A percentile compares a stretch with the other conserved stretches of the same genome.
Evolutionary conservation across 2,329 filamentous ascomycete genomes (phyloP).

Genomic region (Parastagonospora nodorum): DNA sequence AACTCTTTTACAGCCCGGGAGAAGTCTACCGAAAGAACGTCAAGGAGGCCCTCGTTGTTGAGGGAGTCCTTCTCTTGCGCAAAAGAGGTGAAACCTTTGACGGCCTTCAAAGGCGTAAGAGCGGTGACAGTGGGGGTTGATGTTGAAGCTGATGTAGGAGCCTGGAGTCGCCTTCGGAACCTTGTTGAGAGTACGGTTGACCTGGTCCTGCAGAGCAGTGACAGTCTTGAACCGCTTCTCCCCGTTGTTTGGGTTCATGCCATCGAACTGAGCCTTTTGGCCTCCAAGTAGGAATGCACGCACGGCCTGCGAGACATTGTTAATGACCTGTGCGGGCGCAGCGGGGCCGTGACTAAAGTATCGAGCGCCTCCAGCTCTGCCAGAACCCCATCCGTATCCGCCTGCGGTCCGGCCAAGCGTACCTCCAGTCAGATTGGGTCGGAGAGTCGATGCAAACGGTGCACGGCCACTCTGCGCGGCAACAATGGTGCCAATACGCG

Average conservation of each 20-base stretch:
- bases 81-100: conserved; percentile 57
- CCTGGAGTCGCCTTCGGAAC: conserved; percentile 67
- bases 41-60: conserved; percentile 81
- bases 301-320: conserved; percentile 93
- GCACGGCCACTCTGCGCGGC: conserved; percentile 72
- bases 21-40: conserved; percentile 86
- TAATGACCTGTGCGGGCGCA: conserved; percentile 84
- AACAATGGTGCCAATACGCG: conserved; percentile 61
- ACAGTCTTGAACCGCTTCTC: conserved; percentile 80
- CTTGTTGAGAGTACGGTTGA: conserved; percentile 68
- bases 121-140: conserved; percentile 92
- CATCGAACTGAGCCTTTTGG: conserved; percentile 85
- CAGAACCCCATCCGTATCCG: conserved; percentile 80
- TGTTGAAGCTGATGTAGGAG: conserved; percentile 83
- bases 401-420: conserved; percentile 82
- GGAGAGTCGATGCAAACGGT: conserved; percentile 85
- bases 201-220: conserved; percentile 74
- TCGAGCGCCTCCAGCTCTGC: conserved; percentile 71
- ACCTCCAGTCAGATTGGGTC: conserved; percentile 90
- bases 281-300: conserved; percentile 92
- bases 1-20: conserved; percentile 84
- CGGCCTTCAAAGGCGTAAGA: conserved; percentile 70
- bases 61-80: conserved; percentile 61
- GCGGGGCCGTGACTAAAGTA: conserved; percentile 91
- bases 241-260: conserved; percentile 68